phyloP scores from a whole-genome alignment of 768 basidiomycete species.

The Auriscalpium orientale region DNA sequence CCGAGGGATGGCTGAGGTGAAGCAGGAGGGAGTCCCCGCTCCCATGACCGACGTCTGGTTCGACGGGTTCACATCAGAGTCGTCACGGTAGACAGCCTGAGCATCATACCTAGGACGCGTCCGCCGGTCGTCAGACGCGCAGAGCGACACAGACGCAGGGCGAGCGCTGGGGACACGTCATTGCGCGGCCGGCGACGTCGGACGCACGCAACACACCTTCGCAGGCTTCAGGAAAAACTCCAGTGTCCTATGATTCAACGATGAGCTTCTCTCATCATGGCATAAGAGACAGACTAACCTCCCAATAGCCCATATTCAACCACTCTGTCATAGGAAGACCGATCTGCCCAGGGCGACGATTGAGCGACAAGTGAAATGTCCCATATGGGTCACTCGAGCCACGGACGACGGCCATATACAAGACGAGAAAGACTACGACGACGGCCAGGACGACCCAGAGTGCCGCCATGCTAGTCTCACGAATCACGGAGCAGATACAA shows the following conservation, averaged over 20 bases:
- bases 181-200: not conserved
- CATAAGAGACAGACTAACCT: slow-evolving; percentile 26
- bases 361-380: slow-evolving; percentile 48
- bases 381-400: slow-evolving; percentile 42
- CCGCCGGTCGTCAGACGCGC: slow-evolving; percentile 34
- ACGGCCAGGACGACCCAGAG: not conserved
- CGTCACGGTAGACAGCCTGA: not conserved
- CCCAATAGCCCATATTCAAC: slow-evolving; percentile 70
- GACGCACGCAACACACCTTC: slow-evolving; percentile 32
- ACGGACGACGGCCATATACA: not conserved
- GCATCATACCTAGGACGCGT: slow-evolving; percentile 43
- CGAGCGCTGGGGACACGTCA: slow-evolving; percentile 32
- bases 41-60: slow-evolving; percentile 58
- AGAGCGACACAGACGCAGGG: slow-evolving; percentile 39
- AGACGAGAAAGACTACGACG: not conserved
- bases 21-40: slow-evolving; percentile 60
- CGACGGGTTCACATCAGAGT: not conserved
- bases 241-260: slow-evolving; percentile 31
- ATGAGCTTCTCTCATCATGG: not conserved
- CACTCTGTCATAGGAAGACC: slow-evolving; percentile 47
- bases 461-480: not conserved
- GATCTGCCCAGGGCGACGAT: slow-evolving; percentile 31
- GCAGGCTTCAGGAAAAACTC: slow-evolving; percentile 50
- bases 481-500: not conserved
- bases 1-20: slow-evolving; percentile 36